Base-by-base conservation (phyloP, 768 basidiomycete species). In the Nevesoporus exiguus region DNA sequence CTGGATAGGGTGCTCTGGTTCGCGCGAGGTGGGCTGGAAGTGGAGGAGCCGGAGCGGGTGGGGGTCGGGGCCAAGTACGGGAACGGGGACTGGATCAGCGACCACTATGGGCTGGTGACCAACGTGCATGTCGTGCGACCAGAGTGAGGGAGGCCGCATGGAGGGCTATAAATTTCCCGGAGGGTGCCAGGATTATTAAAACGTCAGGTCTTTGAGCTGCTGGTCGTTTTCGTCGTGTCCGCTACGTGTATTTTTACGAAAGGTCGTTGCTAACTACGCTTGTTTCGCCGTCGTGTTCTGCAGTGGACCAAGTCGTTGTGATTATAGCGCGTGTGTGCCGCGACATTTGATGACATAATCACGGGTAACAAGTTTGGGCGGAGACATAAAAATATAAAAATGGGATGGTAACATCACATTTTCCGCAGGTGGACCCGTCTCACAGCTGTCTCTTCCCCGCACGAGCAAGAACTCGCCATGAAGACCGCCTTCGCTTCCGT, bases 1-100 rank as follows among this genome's bases (percentile, higher is more conserved):
- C 64, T 90, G 59, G 88, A 90, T 72, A 88, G 83, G 64, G 70
- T 90, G 13, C 67, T 88, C 43, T 88, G 81, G 61, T 69, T 80
- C 30, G 67, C 78, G 8, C 72, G 76, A 14, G 72, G 74, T 45
- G 77, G 76, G 7, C 74, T 83, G 51, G 74, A 73, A 47, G 74
- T 89, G 33, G 79, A 80, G 7, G 74, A 77, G 39, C 82, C 85
- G 0, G 63, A 72, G 60, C 73, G 74, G 40, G 76, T 90, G 31
- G 89, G 87, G 3, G 68, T 83, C 30, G 84, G 78, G 0, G 60
- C 82, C 37, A 77, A 73, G 64, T 76, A 76, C 17, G 52, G 52
- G 37, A 27, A 71, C 5, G 76, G 73, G 4, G 69, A 69, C 3
- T 89, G 80, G 78, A 75, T 78, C 19, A 88, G 84, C 60, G 88